These are phyloP conservation scores for Acanthamoeba triangularis DNA, from an alignment of 208 protist species.

Conservation along the genomic window DNA sequence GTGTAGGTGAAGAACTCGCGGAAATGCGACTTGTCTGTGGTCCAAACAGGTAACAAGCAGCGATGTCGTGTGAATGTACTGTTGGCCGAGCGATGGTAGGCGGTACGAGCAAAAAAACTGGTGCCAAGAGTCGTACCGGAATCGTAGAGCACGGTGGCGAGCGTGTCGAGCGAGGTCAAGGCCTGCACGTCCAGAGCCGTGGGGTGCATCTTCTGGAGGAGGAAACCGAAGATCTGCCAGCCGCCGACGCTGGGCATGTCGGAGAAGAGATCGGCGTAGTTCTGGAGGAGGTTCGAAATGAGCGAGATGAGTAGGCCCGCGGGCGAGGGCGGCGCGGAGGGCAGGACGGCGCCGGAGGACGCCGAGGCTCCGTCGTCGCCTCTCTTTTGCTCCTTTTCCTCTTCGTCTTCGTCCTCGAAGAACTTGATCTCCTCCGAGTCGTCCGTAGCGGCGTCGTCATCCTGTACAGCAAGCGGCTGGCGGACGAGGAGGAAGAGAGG, in stretches of 20 bases:
- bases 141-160: slow-evolving; percentile 46
- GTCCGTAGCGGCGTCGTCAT: not conserved
- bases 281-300: slow-evolving; percentile 49
- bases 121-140: not conserved
- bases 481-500: slow-evolving; percentile 38
- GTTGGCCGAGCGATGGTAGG: too few relatives aligned
- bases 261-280: slow-evolving; percentile 38
- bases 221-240: slow-evolving; percentile 63
- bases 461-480: slow-evolving; percentile 17
- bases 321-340: not conserved
- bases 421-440: slow-evolving; percentile 60
- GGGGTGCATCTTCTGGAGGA: slow-evolving; percentile 70
- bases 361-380: not conserved
- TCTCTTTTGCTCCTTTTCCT: not conserved
- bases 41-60: not conserved
- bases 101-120: not conserved
- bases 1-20: slow-evolving; percentile 59
- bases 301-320: slow-evolving; percentile 67
- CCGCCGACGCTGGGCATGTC: slow-evolving; percentile 46
- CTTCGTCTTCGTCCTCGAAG: slow-evolving; percentile 27
- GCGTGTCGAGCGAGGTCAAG: slow-evolving; percentile 17
- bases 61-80: too few relatives aligned
- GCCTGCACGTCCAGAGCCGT: slow-evolving; percentile 16
- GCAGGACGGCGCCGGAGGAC: not conserved
- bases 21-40: slow-evolving; percentile 62